Evolutionary conservation across 139 green algal species (phyloP), one percentile per base, ranked within the genome.

Genomic region (Pseudopediastrum boryanum): DNA sequence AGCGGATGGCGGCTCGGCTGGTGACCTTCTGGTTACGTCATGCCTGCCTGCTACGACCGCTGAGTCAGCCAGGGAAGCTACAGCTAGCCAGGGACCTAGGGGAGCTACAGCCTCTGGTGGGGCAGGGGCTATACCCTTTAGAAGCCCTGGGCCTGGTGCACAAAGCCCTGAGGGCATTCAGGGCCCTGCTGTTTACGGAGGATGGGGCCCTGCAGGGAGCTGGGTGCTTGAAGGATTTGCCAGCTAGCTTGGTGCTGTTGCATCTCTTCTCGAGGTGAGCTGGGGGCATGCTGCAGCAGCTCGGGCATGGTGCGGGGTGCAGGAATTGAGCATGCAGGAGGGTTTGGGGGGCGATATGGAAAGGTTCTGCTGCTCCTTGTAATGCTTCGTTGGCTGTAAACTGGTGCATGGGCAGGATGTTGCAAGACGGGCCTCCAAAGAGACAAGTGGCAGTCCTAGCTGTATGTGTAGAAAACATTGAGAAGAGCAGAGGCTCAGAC

Each of bases 11-110:
- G 21, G 80, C 80, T 1, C 92, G 96, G 9, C 27, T 96, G 63
- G 82, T 98, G 33, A 80, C 94, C 46, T 93, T 98, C 75, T 98
- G 96, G 46, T 89, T 98, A 67, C 90, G 95, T 0, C 93, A 98
- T 64, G 94, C 91, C 6, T 79, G 89, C 16, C 88, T 99, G 63
- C 77, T 98, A 67, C 82, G 93, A 12, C 85, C 89, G n/a, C 84
- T 98, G 31, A 74, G 72, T 25, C 83, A 83, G 46, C 2, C 36
- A 3, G 72, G 71, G 44, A 87, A 87, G 56, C 70, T 79, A 71
- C 75, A 83, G 66, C 64, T 95, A 46, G 89, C 91, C n/a, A 89
- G 95, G 83, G 95, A 98, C 85, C 85, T 96, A 36, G 92, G 84
- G 2, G 95, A 98, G 88, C 72, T 98, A 61, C 94, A 98, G 88